A percentile compares a stretch with the other conserved stretches of the same genome.
Conservation (phyloP, 139 green algal species). For the Bryopsis sp. region DNA sequence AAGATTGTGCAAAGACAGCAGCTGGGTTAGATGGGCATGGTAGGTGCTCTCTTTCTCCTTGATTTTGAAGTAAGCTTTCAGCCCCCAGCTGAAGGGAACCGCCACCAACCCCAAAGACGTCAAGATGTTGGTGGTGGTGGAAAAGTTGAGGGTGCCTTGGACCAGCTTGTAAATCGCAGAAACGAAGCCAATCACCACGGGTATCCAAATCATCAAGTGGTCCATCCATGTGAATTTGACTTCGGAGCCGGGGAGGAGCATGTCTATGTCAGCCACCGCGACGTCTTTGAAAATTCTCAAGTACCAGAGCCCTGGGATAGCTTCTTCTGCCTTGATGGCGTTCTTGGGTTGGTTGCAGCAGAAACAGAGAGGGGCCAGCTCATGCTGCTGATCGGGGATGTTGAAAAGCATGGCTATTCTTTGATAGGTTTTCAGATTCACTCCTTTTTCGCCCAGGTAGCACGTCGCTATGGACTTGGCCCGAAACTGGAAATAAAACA, state of each 20-base stretch:
- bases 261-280: constrained; percentile 28
- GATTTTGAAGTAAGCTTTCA: constrained; percentile 30
- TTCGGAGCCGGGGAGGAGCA: constrained; percentile 31
- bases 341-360: not conserved
- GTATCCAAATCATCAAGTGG: constrained; percentile 28
- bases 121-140: constrained; percentile 9
- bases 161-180: constrained; percentile 25
- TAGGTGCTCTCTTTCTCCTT: constrained; percentile 29
- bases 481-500: too few species aligned
- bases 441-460: not conserved
- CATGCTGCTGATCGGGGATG: not conserved
- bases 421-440: not conserved
- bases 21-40: constrained; percentile 21
- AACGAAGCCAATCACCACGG: constrained; percentile 25
- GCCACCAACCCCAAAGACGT: constrained; percentile 28
- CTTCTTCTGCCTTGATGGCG: not conserved
- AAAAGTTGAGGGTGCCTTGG: constrained; percentile 29
- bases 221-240: constrained; percentile 34
- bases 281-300: constrained; percentile 26
- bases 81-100: constrained; percentile 29
- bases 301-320: not conserved
- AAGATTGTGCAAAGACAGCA: constrained; percentile 32
- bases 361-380: not conserved
- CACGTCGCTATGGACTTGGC: too few species aligned
- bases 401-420: constrained; percentile 4